A percentile compares a stretch with the other conserved stretches of the same genome.
Evolutionary conservation across 1,139 yeast species (phyloP).

Genomic region (Scheffersomyces parashehatae): DNA sequence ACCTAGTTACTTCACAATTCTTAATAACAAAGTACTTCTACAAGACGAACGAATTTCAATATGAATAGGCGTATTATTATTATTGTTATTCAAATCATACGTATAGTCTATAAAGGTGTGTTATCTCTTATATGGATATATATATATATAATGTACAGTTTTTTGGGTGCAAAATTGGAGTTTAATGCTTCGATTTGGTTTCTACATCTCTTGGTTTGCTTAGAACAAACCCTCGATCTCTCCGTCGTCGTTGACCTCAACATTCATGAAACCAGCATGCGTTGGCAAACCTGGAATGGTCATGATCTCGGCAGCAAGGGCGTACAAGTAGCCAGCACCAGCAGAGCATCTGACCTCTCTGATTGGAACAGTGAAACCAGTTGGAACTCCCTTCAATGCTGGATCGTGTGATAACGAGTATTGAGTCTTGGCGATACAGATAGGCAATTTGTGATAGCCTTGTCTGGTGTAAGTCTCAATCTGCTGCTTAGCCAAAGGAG

Average conservation of each 20-base stretch:
- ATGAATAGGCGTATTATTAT: too few species aligned
- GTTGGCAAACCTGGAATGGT: constrained; percentile 85
- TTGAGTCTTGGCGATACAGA: constrained; percentile 83
- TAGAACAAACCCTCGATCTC: constrained; percentile 78
- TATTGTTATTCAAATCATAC: too few species aligned
- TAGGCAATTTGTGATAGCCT: constrained; percentile 74
- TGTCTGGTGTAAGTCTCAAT: constrained; percentile 65
- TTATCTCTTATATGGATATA: too few species aligned
- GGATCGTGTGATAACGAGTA: constrained; percentile 83
- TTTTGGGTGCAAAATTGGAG: too few species aligned
- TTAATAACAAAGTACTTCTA: too few species aligned
- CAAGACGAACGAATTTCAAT: too few species aligned
- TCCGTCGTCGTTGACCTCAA: constrained; percentile 76
- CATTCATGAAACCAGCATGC: constrained; percentile 82
- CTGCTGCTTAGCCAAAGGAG: constrained; percentile 66
- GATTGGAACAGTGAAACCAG: constrained; percentile 75
- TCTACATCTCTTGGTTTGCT: neutral
- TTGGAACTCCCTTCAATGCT: constrained; percentile 78
- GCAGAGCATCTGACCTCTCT: constrained; percentile 79
- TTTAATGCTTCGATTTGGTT: too few species aligned
- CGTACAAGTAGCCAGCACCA: constrained; percentile 83
- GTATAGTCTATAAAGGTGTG: too few species aligned
- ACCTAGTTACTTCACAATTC: too few species aligned
- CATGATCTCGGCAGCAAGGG: constrained; percentile 80
- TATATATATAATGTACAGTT: too few species aligned